Evolutionary conservation across 352 stramenopile species (phyloP), one percentile per base, ranked within the genome.

Genomic region (Phytophthora pluvialis): DNA sequence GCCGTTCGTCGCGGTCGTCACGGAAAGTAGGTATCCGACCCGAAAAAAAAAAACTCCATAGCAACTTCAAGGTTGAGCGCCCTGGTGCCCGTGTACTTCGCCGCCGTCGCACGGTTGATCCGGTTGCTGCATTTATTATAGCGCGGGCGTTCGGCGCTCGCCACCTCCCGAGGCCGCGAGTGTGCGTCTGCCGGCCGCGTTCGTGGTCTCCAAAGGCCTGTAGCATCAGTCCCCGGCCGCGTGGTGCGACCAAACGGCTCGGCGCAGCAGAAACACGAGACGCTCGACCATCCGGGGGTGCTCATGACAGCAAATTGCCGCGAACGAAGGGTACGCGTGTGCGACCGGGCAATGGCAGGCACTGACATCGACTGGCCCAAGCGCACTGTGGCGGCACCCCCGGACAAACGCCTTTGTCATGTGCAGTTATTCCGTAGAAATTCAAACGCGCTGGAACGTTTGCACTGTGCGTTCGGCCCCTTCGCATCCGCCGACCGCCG

Each of bases 231-330:
- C 28, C 11, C 15, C 43, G 43, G 18, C 21, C 15, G 2, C 21
- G n/a, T 6, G 13, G 42, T 47, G 35, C 25, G 28, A 51, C 35
- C 44, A 45, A 39, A 25, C 15, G n/a, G 11, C 6, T 26, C 33
- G 15, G 25, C 12, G 12, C 36, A 10, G 28, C 36, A 57, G 36
- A 49, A 42, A 49, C 49, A 67, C 18, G 32, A 67, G 60, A 62
- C 28, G 50, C n/a, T 40, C 15, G 59, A 67, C 49, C 21, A 64
- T 58, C 18, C 16, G 29, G 13, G n/a, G 10, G 3, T 28, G 40
- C 9, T 4, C 3, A 33, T 33, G 43, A 49, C 21, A 49, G 10
- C 25, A 33, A 49, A 49, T 21, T 35, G 18, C 10, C 25, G 21
- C 21, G 21, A 21, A 2, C 21, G 21, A 21, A 45, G 16, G 5